These are phyloP conservation scores for Margaritispora aquatica DNA, from an alignment of 495 filamentous ascomycete species.

Conservation along the genomic window DNA sequence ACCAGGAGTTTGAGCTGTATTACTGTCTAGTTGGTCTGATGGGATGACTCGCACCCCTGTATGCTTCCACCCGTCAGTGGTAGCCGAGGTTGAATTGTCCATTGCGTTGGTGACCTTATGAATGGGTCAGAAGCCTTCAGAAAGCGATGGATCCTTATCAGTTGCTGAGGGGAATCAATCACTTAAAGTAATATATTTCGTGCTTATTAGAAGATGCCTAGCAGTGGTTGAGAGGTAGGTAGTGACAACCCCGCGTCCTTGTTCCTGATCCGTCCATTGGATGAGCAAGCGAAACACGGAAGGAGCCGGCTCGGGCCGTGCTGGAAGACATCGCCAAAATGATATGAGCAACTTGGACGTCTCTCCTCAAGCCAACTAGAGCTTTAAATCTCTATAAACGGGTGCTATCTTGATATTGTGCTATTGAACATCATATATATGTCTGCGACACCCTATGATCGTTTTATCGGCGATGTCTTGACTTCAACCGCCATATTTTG, in stretches of 20 bases:
- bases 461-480: too few relatives aligned
- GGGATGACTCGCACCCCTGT: slow-evolving; percentile 32
- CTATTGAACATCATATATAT: too few relatives aligned
- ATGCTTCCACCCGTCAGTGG: slow-evolving; percentile 26
- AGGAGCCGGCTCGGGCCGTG: not conserved
- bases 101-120: not conserved
- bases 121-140: not conserved
- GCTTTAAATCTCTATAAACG: too few relatives aligned
- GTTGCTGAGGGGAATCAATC: too few relatives aligned
- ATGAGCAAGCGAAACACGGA: not conserved
- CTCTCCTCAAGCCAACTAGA: too few relatives aligned
- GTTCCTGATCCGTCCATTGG: not conserved
- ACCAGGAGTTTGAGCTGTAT: slow-evolving; percentile 32
- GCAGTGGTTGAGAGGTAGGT: not conserved
- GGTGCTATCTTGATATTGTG: too few relatives aligned
- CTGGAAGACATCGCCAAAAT: not conserved
- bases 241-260: not conserved
- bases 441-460: too few relatives aligned
- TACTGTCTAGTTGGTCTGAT: slow-evolving; percentile 26
- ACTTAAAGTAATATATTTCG: too few relatives aligned
- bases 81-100: not conserved
- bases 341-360: too few relatives aligned
- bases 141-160: too few relatives aligned
- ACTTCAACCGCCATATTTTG: too few relatives aligned
- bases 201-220: too few relatives aligned